Conservation (phyloP, 2,329 filamentous ascomycete species). For the Colletotrichum acutatum region DNA sequence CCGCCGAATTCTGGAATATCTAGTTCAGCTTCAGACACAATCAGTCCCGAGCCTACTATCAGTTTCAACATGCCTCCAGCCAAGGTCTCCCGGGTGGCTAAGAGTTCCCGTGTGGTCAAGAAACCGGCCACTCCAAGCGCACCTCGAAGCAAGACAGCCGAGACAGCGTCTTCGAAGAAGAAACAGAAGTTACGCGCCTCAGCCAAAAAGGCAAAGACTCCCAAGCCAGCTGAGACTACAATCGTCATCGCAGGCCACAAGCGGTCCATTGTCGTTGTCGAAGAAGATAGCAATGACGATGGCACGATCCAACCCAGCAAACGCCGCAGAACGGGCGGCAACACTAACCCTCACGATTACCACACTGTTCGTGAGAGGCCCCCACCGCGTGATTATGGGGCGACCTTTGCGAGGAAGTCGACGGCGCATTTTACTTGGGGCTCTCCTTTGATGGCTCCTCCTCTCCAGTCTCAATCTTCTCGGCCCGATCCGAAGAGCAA, state of each 20-base stretch:
- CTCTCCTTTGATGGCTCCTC: background rate
- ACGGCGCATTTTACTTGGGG: constrained; percentile 27
- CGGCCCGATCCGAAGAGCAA: background rate
- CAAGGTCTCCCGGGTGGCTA: background rate
- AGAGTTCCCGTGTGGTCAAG: background rate
- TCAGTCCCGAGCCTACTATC: background rate
- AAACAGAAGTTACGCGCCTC: background rate
- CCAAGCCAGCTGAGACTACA: background rate
- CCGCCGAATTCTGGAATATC: too few relatives aligned
- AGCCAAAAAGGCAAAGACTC: background rate
- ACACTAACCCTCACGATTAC: background rate
- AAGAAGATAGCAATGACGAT: constrained; percentile 20
- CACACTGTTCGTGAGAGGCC: constrained; percentile 8
- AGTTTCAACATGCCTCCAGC: background rate
- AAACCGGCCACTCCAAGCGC: background rate
- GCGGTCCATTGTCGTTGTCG: background rate
- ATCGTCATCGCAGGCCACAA: constrained; percentile 6
- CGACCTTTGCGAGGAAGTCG: constrained; percentile 21
- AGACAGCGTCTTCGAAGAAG: background rate
- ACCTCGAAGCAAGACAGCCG: background rate
- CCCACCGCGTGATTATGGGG: constrained; percentile 12
- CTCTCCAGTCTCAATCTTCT: background rate
- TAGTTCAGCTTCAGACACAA: background rate
- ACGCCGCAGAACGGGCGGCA: background rate
- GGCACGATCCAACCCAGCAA: background rate